phyloP scores from a whole-genome alignment of 2,329 filamentous ascomycete genomes.

The Mycocentrospora acerina region DNA sequence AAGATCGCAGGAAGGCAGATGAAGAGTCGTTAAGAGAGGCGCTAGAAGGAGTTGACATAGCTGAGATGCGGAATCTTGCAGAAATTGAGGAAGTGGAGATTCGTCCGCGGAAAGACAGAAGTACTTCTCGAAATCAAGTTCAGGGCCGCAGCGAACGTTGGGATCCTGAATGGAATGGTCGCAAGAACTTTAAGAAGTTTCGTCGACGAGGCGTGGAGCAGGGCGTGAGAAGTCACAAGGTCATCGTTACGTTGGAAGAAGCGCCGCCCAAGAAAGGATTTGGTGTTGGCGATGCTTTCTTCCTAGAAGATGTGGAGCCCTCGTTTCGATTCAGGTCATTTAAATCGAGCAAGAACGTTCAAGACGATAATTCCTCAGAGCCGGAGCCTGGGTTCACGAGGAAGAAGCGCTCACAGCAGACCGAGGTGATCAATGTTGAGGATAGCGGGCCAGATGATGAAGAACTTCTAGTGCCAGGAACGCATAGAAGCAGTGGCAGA shows the following conservation, averaged over 20 bases:
- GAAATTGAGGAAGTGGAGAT: slow-evolving; percentile 78
- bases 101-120: slow-evolving; percentile 38
- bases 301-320: slow-evolving; percentile 55
- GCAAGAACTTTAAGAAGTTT: slow-evolving; percentile 96
- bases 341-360: slow-evolving; percentile 15
- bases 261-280: slow-evolving; percentile 67
- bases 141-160: slow-evolving; percentile 63
- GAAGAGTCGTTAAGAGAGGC: slow-evolving; percentile 62
- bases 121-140: slow-evolving; percentile 21
- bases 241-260: slow-evolving; percentile 72
- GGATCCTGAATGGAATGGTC: slow-evolving; percentile 88
- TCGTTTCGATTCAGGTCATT: slow-evolving; percentile 17
- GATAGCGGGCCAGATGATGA: slow-evolving; percentile 36
- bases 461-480: slow-evolving; percentile 15
- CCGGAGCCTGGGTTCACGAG: slow-evolving; percentile 32
- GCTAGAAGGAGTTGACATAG: slow-evolving; percentile 67
- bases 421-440: slow-evolving; percentile 30
- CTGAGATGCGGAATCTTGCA: slow-evolving; percentile 70
- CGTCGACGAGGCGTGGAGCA: slow-evolving; percentile 48
- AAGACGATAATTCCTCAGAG: slow-evolving; percentile 25
- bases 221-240: slow-evolving; percentile 50
- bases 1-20: slow-evolving; percentile 57
- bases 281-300: slow-evolving; percentile 75
- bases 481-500: slow-evolving; percentile 25
- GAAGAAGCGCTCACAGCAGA: slow-evolving; percentile 13